Conservation (phyloP, 306 rosid species). For the Quercus wislizeni region DNA sequence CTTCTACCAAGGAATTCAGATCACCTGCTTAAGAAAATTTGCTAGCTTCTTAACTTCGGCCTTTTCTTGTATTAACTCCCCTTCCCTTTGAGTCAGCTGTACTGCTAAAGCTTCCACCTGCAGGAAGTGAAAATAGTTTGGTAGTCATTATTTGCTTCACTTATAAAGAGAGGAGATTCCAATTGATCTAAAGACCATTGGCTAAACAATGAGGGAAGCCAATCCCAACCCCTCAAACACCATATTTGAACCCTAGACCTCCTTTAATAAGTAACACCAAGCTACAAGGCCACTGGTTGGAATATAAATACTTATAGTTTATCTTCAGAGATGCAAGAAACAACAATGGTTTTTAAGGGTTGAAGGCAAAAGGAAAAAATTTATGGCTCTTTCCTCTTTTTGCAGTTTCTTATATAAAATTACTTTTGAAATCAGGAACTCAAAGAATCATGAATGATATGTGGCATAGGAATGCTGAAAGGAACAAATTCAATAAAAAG, state of each 20-base stretch:
- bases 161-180: neutral
- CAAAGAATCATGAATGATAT: neutral
- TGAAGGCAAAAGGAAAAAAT: no score
- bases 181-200: neutral
- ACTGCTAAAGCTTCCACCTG: constrained; percentile 84
- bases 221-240: no score
- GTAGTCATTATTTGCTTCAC: constrained; percentile 8
- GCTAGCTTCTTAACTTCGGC: constrained; percentile 94
- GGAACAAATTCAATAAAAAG: constrained; percentile 12
- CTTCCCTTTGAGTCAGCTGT: constrained; percentile 80
- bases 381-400: no score
- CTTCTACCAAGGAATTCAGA: constrained; percentile 5
- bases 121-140: constrained; percentile 5
- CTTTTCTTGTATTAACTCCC: constrained; percentile 79
- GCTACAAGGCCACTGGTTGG: no score
- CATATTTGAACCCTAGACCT: no score
- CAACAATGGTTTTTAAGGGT: no score
- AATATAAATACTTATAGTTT: no score
- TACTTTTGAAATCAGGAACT: neutral
- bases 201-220: neutral
- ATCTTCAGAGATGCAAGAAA: no score
- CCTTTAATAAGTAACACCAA: no score
- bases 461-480: neutral
- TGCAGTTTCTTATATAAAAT: no score
- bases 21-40: constrained; percentile 95